phyloP scores from a whole-genome alignment of 75 land plant genomes.

The Sequoiadendron giganteum region DNA sequence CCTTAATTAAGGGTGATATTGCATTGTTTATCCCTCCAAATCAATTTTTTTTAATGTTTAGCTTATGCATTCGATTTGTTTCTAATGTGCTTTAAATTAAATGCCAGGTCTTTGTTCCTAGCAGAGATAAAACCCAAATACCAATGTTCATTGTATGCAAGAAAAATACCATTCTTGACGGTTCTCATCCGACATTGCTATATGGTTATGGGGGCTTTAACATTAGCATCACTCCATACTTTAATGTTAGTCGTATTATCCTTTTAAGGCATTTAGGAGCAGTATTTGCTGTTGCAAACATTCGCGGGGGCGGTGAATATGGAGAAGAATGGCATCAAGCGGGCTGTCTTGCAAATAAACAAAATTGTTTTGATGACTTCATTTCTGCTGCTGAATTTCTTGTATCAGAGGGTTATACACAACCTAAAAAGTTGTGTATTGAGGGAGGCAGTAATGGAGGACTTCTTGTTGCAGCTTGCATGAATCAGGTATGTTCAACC shows the following conservation, averaged over 20 bases:
- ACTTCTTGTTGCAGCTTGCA: slow-evolving; percentile 91
- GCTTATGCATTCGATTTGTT: background rate
- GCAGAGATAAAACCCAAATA: slow-evolving; percentile 87
- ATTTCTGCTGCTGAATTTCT: slow-evolving; percentile 81
- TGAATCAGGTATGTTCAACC: slow-evolving; percentile 74
- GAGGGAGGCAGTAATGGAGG: slow-evolving; percentile 99
- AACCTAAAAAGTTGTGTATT: slow-evolving; percentile 71
- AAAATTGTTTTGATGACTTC: slow-evolving; percentile 98
- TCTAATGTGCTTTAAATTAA: background rate
- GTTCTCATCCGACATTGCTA: slow-evolving; percentile 75
- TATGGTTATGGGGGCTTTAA: slow-evolving; percentile 98
- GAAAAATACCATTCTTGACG: slow-evolving; percentile 57
- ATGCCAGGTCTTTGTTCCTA: slow-evolving; percentile 71
- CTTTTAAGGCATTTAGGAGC: slow-evolving; percentile 56
- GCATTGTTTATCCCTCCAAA: background rate
- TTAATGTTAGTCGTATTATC: slow-evolving; percentile 62
- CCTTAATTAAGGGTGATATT: background rate
- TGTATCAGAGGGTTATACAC: slow-evolving; percentile 77
- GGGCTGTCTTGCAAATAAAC: slow-evolving; percentile 82
- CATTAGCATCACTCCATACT: slow-evolving; percentile 76
- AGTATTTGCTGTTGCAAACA: slow-evolving; percentile 83
- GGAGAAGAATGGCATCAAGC: slow-evolving; percentile 99
- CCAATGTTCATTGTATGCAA: slow-evolving; percentile 90
- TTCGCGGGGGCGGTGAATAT: slow-evolving; percentile 98
- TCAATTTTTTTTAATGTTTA: background rate